Conservation (phyloP, 2,329 filamentous ascomycete genomes). For the Macrophomina tecta region DNA sequence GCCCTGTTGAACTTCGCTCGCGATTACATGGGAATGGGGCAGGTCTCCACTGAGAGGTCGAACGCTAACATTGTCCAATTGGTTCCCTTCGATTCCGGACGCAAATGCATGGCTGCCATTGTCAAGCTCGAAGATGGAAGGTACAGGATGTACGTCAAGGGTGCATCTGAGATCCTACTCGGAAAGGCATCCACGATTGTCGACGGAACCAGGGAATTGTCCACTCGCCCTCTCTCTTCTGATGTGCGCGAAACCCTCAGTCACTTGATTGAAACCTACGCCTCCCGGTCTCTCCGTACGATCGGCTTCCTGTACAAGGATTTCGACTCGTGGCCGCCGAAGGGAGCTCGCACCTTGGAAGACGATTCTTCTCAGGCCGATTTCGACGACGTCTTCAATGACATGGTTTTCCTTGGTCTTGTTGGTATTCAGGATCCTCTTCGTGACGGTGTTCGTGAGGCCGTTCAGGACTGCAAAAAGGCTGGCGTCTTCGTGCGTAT, state of each 20-base stretch:
- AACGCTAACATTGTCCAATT: conserved; percentile 65
- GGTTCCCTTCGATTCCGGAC: conserved; percentile 66
- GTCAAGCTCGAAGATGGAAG: conserved; percentile 61
- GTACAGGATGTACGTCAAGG: conserved; percentile 63
- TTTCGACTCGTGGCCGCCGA: conserved; percentile 82
- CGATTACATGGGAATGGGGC: conserved; percentile 69
- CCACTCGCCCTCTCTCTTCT: conserved; percentile 59
- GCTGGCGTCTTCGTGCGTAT: conserved; percentile 57
- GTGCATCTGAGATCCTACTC: conserved; percentile 59
- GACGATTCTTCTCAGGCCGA: conserved; percentile 68
- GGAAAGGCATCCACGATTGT: conserved; percentile 59
- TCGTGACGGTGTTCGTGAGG: conserved; percentile 73
- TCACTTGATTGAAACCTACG: conserved; percentile 76
- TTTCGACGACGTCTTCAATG: conserved; percentile 71
- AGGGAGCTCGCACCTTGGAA: conserved; percentile 61
- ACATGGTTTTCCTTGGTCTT: conserved; percentile 77
- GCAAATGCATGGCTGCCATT: conserved; percentile 74
- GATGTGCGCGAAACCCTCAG: conserved; percentile 66
- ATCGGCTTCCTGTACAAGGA: conserved; percentile 86
- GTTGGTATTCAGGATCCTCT: conserved; percentile 87
- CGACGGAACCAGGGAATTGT: conserved; percentile 65
- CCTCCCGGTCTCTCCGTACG: conserved; percentile 78
- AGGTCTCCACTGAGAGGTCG: conserved; percentile 65
- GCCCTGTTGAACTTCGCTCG: conserved; percentile 73
- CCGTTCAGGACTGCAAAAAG: conserved; percentile 51